Base-by-base conservation (phyloP, 148 eudicot species). In the Nepenthes mirabilis region DNA sequence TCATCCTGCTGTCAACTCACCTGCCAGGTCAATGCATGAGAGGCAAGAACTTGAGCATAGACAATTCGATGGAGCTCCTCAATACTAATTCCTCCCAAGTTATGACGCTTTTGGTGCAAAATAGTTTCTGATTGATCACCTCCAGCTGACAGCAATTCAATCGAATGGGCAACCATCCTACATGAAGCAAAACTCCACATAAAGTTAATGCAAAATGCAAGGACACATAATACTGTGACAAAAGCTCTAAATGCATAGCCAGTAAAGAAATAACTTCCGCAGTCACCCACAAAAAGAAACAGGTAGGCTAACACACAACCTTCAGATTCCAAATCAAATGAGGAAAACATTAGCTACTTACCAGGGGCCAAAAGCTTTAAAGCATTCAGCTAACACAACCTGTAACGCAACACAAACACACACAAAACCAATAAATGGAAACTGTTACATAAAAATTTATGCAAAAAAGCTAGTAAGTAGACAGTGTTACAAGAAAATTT, bases 291-390 rank as follows among this genome's bases (percentile, higher is more conserved):
- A 54, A 14, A 5, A 23, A 23, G 4, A 55, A 33, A 33, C 58
- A 32, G 5, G 1, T 33, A 34, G 36, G 9, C 49, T 69, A 33
- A 36, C 61, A 33, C 1, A 13, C 58, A 65, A 48, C 36, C 36
- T 33, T 37, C 65, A 56, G 10, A 32, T 4, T 8, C 37, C 34
- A 59, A 47, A 60, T 47, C 33, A 5, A 33, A 57, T 1, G 54
- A 56, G 34, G 56, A 36, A 36, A 57, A 47, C 2, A 34, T 34
- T 54, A 48, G 60, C 43, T 65, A 70, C 86, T 82, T 80, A 93
- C 99, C 99, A 94, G 52, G 97, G 95, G 65, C 91, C 99, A 82
- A 86, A 94, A 70, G 90, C 83, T 77, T 75, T 86, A 43, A 95
- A 86, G 72, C 99, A 89, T 67, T 86, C 99, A 33, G 90, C 95